phyloP scores from a whole-genome alignment of 345 rosid species.

The Eucalyptus albens region DNA sequence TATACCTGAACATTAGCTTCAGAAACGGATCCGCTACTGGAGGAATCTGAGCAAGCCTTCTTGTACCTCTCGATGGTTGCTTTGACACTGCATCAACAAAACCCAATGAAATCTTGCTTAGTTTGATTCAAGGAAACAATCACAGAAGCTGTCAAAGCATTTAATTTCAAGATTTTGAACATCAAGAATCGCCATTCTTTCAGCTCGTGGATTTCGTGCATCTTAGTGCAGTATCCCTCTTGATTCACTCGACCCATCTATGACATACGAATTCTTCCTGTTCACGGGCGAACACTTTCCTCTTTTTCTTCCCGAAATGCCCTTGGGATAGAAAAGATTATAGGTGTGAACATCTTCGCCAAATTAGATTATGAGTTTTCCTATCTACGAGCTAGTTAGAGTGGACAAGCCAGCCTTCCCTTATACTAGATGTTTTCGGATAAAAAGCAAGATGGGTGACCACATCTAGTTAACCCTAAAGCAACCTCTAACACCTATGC shows the following conservation, averaged over 20 bases:
- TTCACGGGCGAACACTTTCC: not conserved
- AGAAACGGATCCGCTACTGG: constrained; percentile 58
- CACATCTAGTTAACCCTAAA: not conserved
- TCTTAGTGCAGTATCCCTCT: not conserved
- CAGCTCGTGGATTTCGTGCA: not conserved
- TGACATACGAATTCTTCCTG: not conserved
- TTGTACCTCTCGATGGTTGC: constrained; percentile 92
- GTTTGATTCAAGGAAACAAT: not conserved
- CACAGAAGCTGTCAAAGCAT: not conserved
- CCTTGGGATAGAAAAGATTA: not conserved
- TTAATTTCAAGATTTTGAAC: not conserved
- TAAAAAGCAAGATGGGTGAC: not conserved
- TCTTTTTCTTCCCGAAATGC: not conserved
- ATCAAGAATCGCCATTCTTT: not conserved
- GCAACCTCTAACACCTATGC: not conserved
- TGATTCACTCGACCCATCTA: not conserved
- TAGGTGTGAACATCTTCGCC: not conserved
- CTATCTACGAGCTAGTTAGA: not conserved
- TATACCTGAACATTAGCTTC: constrained; percentile 87
- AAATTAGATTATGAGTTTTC: not conserved
- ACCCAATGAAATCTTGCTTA: not conserved
- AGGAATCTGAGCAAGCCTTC: constrained; percentile 57
- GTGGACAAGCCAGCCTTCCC: not conserved
- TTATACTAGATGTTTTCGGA: not conserved
- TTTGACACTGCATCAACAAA: constrained; percentile 52